These are phyloP conservation scores for Pseudognaphalium luteoalbum DNA, from an alignment of 129 eudicot species.

Conservation along the genomic window DNA sequence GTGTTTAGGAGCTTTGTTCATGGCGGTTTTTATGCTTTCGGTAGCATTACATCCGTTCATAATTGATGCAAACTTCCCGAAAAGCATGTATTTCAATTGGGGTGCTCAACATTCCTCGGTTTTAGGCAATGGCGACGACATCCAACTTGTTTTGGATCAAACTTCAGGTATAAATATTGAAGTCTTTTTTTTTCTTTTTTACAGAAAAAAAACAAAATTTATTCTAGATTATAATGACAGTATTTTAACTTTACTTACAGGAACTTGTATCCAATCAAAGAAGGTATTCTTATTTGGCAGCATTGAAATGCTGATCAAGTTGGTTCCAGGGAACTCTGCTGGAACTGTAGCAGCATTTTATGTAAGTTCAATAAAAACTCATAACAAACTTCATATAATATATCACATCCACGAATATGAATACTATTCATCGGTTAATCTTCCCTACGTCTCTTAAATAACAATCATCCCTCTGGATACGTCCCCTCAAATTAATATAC, in stretches of 20 bases:
- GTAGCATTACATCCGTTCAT: constrained; percentile 28
- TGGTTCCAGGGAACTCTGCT: constrained; percentile 60
- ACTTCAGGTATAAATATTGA: constrained; percentile 46
- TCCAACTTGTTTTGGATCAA: constrained; percentile 52
- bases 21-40: constrained; percentile 19
- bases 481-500: background rate
- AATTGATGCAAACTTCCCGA: constrained; percentile 31
- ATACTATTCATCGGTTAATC: too few relatives aligned
- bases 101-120: constrained; percentile 50
- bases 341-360: constrained; percentile 78
- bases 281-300: background rate
- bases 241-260: background rate
- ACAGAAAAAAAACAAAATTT: background rate
- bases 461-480: too few relatives aligned
- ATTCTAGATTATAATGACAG: background rate
- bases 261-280: constrained; percentile 3
- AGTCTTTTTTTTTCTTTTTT: background rate
- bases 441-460: too few relatives aligned
- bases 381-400: background rate
- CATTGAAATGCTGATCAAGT: constrained; percentile 7
- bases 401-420: background rate
- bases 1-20: constrained; percentile 11
- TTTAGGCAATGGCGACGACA: constrained; percentile 45
- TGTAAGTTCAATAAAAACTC: constrained; percentile 38
- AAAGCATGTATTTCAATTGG: constrained; percentile 51